Evolutionary conservation across 495 filamentous ascomycete species (phyloP).

Genomic region (Lophiotrema nucula): DNA sequence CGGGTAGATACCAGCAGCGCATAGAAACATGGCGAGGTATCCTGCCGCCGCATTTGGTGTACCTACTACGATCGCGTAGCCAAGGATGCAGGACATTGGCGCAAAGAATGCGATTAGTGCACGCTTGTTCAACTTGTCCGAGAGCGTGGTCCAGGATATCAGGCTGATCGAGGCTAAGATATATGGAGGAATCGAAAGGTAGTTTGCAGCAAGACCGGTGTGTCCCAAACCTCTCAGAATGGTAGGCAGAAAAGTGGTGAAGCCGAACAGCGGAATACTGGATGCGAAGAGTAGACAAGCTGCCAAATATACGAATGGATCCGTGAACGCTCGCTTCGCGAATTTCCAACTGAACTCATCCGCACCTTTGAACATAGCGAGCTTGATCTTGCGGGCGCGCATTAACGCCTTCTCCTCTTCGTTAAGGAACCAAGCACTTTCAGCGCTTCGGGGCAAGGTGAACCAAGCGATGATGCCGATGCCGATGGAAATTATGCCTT

Average conservation of each 20-base stretch:
- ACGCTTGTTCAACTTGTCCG: constrained; percentile 14
- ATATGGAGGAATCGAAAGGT: constrained; percentile 27
- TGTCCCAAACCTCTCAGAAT: constrained; percentile 25
- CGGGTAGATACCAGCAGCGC: constrained; percentile 18
- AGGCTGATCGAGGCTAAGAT: constrained; percentile 10
- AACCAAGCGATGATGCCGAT: constrained; percentile 10
- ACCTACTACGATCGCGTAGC: constrained; percentile 22
- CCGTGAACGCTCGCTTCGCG: constrained; percentile 3
- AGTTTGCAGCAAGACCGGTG: constrained; percentile 4
- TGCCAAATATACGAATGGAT: constrained; percentile 11
- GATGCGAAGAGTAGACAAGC: constrained; percentile 1
- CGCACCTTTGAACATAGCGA: constrained; percentile 5
- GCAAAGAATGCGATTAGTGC: constrained; percentile 10
- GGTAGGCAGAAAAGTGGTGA: constrained; percentile 21
- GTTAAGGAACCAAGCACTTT: constrained; percentile 22
- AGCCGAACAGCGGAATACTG: constrained; percentile 4
- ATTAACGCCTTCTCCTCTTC: constrained; percentile 21
- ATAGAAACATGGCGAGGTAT: constrained; percentile 32
- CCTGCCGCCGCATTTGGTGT: constrained; percentile 8
- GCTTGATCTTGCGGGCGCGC: background rate
- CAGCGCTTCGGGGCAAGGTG: constrained; percentile 10
- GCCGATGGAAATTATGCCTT: constrained; percentile 12
- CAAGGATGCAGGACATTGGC: constrained; percentile 4
- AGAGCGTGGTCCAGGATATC: constrained; percentile 1
- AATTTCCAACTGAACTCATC: constrained; percentile 18